Conservation (phyloP, 2,329 filamentous ascomycete genomes). For the Trichophyton schoenleinii region DNA sequence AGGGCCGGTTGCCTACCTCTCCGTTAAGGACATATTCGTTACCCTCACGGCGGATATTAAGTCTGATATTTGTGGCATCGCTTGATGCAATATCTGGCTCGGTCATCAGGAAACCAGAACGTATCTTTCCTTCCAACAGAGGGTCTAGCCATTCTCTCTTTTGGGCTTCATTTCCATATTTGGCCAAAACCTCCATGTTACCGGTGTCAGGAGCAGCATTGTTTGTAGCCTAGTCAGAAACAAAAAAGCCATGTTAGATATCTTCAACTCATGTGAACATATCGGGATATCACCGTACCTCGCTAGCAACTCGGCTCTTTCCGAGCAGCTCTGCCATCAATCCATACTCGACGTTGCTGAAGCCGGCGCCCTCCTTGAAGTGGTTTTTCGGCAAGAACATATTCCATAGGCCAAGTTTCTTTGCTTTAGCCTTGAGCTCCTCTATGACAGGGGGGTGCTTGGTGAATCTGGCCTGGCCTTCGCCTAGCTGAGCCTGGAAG, state of each 20-base stretch:
- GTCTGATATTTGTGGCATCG: constrained; percentile 84
- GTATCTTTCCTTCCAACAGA: constrained; percentile 69
- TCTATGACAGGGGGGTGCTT: constrained; percentile 71
- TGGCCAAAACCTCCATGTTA: constrained; percentile 90
- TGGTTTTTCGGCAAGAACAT: constrained; percentile 93
- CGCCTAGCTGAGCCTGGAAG: constrained; percentile 65
- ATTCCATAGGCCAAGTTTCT: constrained; percentile 84
- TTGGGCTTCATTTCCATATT: constrained; percentile 75
- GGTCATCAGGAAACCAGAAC: constrained; percentile 88
- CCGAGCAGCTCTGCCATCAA: constrained; percentile 95
- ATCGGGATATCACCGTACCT: constrained; percentile 34
- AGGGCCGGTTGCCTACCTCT: constrained; percentile 40
- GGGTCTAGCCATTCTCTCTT: constrained; percentile 74
- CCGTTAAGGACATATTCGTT: constrained; percentile 88
- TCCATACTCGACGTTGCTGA: constrained; percentile 91
- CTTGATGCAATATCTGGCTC: constrained; percentile 79
- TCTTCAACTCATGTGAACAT: constrained; percentile 2
- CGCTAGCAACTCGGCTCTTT: constrained; percentile 68
- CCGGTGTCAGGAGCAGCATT: constrained; percentile 85
- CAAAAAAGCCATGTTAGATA: not conserved
- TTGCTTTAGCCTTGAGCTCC: constrained; percentile 74
- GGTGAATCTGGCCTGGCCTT: constrained; percentile 65
- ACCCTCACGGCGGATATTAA: constrained; percentile 70
- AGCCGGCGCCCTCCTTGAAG: constrained; percentile 90
- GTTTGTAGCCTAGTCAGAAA: constrained; percentile 54